Evolutionary conservation across 305 asterid species (phyloP), one percentile per base, ranked within the genome.

Genomic region (Fraxinus latifolia): DNA sequence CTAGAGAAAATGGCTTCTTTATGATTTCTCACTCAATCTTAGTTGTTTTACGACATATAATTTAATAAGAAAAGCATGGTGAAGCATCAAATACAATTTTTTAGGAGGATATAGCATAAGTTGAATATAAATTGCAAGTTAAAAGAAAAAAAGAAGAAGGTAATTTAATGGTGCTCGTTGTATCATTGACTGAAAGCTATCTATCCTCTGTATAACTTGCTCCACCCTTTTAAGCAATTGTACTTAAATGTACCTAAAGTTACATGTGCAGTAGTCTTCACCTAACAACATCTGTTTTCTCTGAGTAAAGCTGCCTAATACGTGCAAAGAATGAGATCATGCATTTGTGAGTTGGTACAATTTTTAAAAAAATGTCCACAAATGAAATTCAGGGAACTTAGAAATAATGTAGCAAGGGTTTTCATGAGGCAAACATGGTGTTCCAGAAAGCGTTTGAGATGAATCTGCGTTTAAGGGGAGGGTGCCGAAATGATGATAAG

Each of bases 41-140:
- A 33, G 29, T 77, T 83, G 39, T 77, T 39, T 74, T 76, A 53
- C 0, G 44, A 55, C 23, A 68, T 1, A 55, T 55, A 31, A 65
- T 37, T 27, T 79, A 25, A 25, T 23, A 60, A 39, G 62, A 77
- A 36, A 75, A 70, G 79, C 62, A 60, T 36, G 39, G 74, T 79
- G 17, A 37, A 32, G 77, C 44, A 72, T n/a, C 31, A 17, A 12
- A 36, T 65, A 60, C 36, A 47, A 23, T 47, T 3, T 27, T 58
- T 79, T 78, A 53, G 84, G 71, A 74, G 32, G 73, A 71, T 74
- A 27, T 71, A 34, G 58, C 68, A 7, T 9, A 58, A 55, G 33
- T 39, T 31, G 25, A 19, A 32, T 47, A 67, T 68, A 68, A 68
- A 25, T 32, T 21, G 19, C 27, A 42, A 71, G 32, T 68, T 44